Conservation (phyloP, 306 rosid genomes). For the Macrotyloma uniflorum region DNA sequence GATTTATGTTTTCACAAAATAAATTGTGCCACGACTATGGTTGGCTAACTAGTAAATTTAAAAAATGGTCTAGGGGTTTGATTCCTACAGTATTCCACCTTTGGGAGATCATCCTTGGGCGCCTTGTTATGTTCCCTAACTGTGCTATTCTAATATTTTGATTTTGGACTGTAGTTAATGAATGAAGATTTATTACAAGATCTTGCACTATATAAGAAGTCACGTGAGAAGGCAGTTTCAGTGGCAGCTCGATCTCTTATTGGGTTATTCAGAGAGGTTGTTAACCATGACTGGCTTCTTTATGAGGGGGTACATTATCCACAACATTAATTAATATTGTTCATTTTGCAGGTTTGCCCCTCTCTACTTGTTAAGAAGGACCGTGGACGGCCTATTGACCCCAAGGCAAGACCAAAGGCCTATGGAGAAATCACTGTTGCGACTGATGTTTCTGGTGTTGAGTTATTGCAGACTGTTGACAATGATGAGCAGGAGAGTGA, state of each 20-base stretch:
- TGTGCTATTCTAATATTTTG: constrained; percentile 35
- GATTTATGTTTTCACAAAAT: not conserved
- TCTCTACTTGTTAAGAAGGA: constrained; percentile 87
- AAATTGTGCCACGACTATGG: constrained; percentile 11
- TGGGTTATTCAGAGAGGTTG: constrained; percentile 84
- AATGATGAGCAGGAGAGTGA: constrained; percentile 46
- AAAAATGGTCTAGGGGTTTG: not conserved
- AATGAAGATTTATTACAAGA: constrained; percentile 90
- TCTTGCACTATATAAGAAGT: constrained; percentile 90
- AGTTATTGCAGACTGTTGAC: constrained; percentile 55
- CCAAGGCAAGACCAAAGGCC: constrained; percentile 80
- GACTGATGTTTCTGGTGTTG: constrained; percentile 74
- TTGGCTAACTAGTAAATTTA: constrained; percentile 11
- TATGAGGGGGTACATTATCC: not conserved
- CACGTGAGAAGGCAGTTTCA: constrained; percentile 92
- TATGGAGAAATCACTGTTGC: constrained; percentile 72
- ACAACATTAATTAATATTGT: constrained; percentile 21
- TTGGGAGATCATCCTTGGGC: not conserved
- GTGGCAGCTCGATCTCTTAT: constrained; percentile 86
- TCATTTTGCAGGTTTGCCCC: constrained; percentile 80
- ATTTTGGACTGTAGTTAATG: constrained; percentile 70
- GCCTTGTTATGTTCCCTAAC: constrained; percentile 10
- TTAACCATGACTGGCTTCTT: not conserved
- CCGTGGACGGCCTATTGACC: constrained; percentile 77
- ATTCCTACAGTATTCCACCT: not conserved